Conservation (phyloP, 139 green algal genomes). For the Chlorokybus atmophyticus region DNA sequence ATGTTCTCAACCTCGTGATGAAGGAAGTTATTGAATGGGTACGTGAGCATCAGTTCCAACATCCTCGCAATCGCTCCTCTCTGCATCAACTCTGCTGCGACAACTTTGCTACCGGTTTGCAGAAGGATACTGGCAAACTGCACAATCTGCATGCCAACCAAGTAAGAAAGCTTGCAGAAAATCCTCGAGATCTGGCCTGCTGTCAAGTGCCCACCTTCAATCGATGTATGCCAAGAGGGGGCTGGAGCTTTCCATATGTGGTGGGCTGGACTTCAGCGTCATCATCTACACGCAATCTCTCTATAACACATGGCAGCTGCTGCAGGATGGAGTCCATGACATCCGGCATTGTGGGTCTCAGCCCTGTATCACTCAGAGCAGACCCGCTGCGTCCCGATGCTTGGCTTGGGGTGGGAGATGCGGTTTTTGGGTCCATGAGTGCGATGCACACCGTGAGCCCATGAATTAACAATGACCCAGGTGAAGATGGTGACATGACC, state of each 20-base stretch:
- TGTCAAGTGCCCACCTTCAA: conserved; percentile 14
- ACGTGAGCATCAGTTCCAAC: conserved; percentile 28
- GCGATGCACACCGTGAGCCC: conserved; percentile 28
- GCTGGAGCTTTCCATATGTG: conserved; percentile 30
- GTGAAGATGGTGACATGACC: conserved; percentile 7
- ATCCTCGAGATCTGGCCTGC: background rate
- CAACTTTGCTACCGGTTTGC: conserved; percentile 22
- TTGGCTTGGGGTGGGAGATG: background rate
- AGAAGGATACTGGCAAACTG: conserved; percentile 33
- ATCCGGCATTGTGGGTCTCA: conserved; percentile 13
- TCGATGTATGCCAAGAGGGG: conserved; percentile 29
- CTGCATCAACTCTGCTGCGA: conserved; percentile 11
- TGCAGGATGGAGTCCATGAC: background rate
- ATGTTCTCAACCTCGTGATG: conserved; percentile 37
- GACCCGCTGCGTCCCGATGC: conserved; percentile 1
- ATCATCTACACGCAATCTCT: background rate
- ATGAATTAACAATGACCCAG: conserved; percentile 16
- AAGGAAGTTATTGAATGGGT: conserved; percentile 38
- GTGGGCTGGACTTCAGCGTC: conserved; percentile 17
- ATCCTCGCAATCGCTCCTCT: conserved; percentile 13
- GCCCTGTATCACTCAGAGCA: conserved; percentile 9
- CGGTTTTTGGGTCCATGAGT: conserved; percentile 20
- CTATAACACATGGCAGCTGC: conserved; percentile 2
- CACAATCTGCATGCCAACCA: conserved; percentile 24
- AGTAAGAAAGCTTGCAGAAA: conserved; percentile 6